Conservation (phyloP, 345 rosid species). For the Cochlearia excelsa region DNA sequence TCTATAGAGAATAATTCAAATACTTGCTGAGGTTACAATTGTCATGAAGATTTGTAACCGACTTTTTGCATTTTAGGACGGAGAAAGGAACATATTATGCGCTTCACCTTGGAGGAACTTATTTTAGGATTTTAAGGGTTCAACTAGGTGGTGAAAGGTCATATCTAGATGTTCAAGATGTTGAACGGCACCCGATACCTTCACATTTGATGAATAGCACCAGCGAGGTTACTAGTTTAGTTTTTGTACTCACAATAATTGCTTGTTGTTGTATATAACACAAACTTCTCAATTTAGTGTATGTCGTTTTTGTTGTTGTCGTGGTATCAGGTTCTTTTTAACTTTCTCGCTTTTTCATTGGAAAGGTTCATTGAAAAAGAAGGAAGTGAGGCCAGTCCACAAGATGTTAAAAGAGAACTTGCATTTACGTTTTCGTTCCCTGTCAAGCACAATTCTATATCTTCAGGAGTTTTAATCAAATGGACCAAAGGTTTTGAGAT, state of each 20-base stretch:
- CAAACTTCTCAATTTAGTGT: slow-evolving; percentile 18
- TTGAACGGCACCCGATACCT: slow-evolving; percentile 62
- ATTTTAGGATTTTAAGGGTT: slow-evolving; percentile 80
- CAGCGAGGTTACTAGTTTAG: slow-evolving; percentile 50
- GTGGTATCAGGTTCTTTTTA: slow-evolving; percentile 64
- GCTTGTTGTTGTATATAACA: not conserved
- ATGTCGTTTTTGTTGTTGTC: not conserved
- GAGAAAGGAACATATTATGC: slow-evolving; percentile 86
- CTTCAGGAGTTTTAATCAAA: slow-evolving; percentile 66
- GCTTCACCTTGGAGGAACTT: slow-evolving; percentile 79
- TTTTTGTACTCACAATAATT: not conserved
- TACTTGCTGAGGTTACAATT: not conserved
- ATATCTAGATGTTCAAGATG: slow-evolving; percentile 49
- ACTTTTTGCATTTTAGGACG: slow-evolving; percentile 46
- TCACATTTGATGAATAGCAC: slow-evolving; percentile 55
- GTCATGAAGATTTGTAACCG: not conserved
- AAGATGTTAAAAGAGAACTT: slow-evolving; percentile 50
- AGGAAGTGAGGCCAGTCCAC: slow-evolving; percentile 37
- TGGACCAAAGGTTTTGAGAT: slow-evolving; percentile 86
- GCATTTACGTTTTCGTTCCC: slow-evolving; percentile 93
- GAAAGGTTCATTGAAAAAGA: slow-evolving; percentile 65
- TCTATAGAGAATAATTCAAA: not conserved
- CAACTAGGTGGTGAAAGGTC: slow-evolving; percentile 71
- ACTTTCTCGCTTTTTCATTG: slow-evolving; percentile 68
- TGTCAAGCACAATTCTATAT: slow-evolving; percentile 62